Percentiles rank a stretch among this genome's conserved stretches.
Conservation (phyloP, 805 yeast genomes). For the Candida mattraensis region DNA sequence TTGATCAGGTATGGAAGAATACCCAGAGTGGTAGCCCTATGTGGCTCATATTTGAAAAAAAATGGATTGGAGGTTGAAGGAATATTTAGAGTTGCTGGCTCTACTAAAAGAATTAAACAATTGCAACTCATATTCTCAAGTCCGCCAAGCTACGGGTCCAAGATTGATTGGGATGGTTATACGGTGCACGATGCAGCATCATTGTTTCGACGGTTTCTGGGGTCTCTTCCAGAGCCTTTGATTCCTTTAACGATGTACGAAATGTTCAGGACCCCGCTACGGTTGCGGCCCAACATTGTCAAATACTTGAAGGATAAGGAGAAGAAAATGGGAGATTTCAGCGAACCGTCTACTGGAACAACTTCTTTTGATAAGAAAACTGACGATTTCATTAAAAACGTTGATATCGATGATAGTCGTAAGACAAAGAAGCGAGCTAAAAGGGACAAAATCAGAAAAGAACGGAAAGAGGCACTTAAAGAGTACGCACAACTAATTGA, state of each 20-base stretch:
- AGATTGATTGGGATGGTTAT: constrained; percentile 87
- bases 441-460: constrained; percentile 59
- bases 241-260: constrained; percentile 79
- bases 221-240: constrained; percentile 88
- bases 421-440: constrained; percentile 42
- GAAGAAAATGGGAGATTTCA: constrained; percentile 18
- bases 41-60: constrained; percentile 82
- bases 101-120: constrained; percentile 82
- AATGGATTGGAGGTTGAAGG: constrained; percentile 84
- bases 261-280: constrained; percentile 73
- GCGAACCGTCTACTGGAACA: not conserved
- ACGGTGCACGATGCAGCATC: constrained; percentile 97
- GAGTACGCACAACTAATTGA: constrained; percentile 71
- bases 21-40: constrained; percentile 93
- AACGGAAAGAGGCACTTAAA: constrained; percentile 65
- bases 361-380: constrained; percentile 5
- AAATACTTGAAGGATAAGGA: constrained; percentile 62
- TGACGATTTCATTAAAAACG: too few species aligned
- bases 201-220: constrained; percentile 78
- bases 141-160: constrained; percentile 88
- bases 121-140: constrained; percentile 79
- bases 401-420: constrained; percentile 31
- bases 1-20: constrained; percentile 81
- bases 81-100: constrained; percentile 90
- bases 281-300: constrained; percentile 61